Evolutionary conservation across 805 yeast genomes (phyloP), one percentile per base, ranked within the genome.

Genomic region (Metschnikowia kofuensis): DNA sequence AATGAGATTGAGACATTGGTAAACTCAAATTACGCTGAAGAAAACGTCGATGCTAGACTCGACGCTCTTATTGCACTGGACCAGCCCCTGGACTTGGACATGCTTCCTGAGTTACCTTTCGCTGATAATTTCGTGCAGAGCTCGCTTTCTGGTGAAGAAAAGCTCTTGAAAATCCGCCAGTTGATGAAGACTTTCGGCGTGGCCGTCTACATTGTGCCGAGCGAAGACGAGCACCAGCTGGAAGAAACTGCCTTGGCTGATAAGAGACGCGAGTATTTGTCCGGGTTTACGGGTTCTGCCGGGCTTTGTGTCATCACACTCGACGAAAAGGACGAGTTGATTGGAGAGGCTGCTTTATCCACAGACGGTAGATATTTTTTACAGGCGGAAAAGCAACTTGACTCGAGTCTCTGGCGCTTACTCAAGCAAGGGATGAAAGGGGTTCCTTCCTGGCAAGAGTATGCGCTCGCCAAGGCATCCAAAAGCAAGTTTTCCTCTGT

Each of bases 351-450:
- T 12, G 87, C 86, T 0, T 69, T 94, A 44, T 83, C 96, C 8
- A 94, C 99, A 0, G 99, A 94, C 67, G 98, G 98, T 1, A 77
- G 99, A 55, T 94, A 94, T 70, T 94, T 89, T 66, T 73, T 88
- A 50, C 99, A 94, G 69, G 98, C 98, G 1, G 81, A 78, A 21
- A 80, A 84, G 49, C 94, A 94, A 68, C 72, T 94, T 47, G 95
- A 89, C 63, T 61, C 67, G 35, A 82, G 83, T 60, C 47, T 58
- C 40, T 94, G 98, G 98, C 67, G 69, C 1, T 68, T 94, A 40
- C 74, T 94, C 51, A 90, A 86, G 62, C 95, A 85, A 64, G 96
- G 96, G 4, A 70, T 76, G 34, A 75, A 78, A n/a, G 87, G 84
- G 31, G 78, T 78, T 35, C 80, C 84, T 12, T 74, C 85, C 7